These are phyloP conservation scores for Tetradesmus obliquus DNA, from an alignment of 139 green algal genomes.

Conservation along the genomic window DNA sequence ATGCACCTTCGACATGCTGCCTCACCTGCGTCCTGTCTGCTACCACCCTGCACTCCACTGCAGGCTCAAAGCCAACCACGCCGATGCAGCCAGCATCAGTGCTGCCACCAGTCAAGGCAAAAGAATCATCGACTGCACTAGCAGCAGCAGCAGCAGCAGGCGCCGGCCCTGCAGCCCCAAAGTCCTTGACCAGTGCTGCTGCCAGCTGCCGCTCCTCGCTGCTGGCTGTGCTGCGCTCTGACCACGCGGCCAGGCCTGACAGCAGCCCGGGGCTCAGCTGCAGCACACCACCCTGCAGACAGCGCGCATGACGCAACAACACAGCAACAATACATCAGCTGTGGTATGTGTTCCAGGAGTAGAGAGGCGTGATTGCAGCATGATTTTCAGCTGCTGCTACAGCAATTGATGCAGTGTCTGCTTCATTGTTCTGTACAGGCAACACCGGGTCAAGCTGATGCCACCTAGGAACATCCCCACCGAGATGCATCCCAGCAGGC, in stretches of 20 bases:
- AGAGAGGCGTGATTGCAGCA: neutral
- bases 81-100: neutral
- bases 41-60: neutral
- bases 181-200: slow-evolving; percentile 54
- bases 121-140: neutral
- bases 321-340: slow-evolving; percentile 18
- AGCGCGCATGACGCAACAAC: neutral
- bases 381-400: too few relatives aligned
- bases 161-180: slow-evolving; percentile 29
- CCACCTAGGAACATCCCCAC: too few relatives aligned
- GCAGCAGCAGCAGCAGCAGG: neutral
- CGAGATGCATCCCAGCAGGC: too few relatives aligned
- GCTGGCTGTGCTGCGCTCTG: neutral
- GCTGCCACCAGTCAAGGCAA: neutral
- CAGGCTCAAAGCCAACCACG: neutral
- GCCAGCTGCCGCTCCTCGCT: slow-evolving; percentile 51
- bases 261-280: slow-evolving; percentile 51
- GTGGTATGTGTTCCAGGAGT: neutral
- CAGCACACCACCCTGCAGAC: slow-evolving; percentile 43
- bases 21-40: slow-evolving; percentile 35
- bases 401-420: neutral
- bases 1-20: too few relatives aligned
- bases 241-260: slow-evolving; percentile 48
- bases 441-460: neutral
- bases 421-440: neutral